Conservation (phyloP, 768 basidiomycete genomes). For the Coprinopsis strossmayeri region DNA sequence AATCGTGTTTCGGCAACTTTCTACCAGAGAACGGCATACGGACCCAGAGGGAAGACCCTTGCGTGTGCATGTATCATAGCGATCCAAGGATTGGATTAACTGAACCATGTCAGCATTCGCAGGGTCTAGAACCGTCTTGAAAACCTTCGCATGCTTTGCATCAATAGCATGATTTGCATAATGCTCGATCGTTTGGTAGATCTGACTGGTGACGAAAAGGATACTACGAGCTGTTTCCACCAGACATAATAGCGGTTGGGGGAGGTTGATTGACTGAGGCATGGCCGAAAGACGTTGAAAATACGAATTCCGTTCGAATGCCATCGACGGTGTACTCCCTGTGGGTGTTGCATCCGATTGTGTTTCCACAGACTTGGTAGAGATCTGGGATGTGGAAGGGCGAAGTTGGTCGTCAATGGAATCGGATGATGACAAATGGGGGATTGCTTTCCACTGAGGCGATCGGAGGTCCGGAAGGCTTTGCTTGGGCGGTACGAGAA, state of each 20-base stretch:
- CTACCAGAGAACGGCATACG: slow-evolving; percentile 72
- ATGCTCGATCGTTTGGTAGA: slow-evolving; percentile 84
- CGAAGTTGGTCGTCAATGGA: not conserved
- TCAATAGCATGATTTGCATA: slow-evolving; percentile 80
- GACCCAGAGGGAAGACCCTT: slow-evolving; percentile 60
- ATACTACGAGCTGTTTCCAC: slow-evolving; percentile 90
- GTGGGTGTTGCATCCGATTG: slow-evolving; percentile 2
- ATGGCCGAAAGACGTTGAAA: slow-evolving; percentile 87
- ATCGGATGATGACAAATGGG: not conserved
- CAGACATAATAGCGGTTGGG: slow-evolving; percentile 58
- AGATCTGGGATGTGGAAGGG: slow-evolving; percentile 6
- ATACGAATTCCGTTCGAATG: slow-evolving; percentile 84
- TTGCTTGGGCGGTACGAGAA: slow-evolving; percentile 53
- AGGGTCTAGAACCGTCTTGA: slow-evolving; percentile 82
- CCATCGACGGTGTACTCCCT: slow-evolving; percentile 44
- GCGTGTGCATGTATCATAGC: slow-evolving; percentile 79
- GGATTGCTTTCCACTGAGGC: slow-evolving; percentile 16
- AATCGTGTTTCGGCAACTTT: slow-evolving; percentile 80
- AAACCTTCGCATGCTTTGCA: slow-evolving; percentile 72
- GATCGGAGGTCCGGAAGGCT: slow-evolving; percentile 78
- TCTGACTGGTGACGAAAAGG: slow-evolving; percentile 86
- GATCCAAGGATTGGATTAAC: slow-evolving; percentile 84
- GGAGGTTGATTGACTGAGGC: slow-evolving; percentile 62
- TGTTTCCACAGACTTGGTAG: not conserved
- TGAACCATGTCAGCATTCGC: slow-evolving; percentile 76